Base-by-base conservation (phyloP, 352 stramenopile species). In the Elongisporangium prolatum region DNA sequence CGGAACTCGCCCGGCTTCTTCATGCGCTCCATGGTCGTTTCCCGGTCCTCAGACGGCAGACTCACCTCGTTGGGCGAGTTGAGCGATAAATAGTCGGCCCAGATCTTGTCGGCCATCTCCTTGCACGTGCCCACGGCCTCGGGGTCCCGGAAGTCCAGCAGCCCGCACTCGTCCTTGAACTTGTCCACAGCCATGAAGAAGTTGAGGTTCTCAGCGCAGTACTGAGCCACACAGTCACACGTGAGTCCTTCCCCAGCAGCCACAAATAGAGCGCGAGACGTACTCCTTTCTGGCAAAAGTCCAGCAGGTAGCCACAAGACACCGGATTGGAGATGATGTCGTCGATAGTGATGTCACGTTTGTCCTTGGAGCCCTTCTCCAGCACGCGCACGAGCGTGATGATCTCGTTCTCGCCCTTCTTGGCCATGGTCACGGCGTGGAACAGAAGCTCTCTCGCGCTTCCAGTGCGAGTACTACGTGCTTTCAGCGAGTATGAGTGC, bases 141-240 rank as follows among this genome's bases (percentile, higher is more conserved):
- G n/a, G 74, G 70, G 63, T 91, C 84, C 59, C 82, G 74, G 62
- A 93, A 91, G 59, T 91, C 80, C 21, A 91, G 67, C 21, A 93
- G 69, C 7, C 74, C 75, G 52, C 81, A 90, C 60, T 88, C 76
- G 54, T 93, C 84, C 57, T 93, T 91, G 69, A 91, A 91, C 56
- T 91, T 91, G 67, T 91, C 84, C 1, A 91, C 84, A 2, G 84
- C 84, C 84, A 93, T 91, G 68, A 93, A 90, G 67, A 93, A 90
- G 52, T 91, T 91, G 18, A 93, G 65, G 69, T 93, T 91, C 69
- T 91, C 82, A 5, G 84, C 84, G 44, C 82, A 91, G 52, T 89
- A 91, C 82, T 91, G 16, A 20, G 47, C 48, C 17, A 50, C 56
- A 3, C 14, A 56, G 14, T 1, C 47, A 21, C 18, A 34, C 24